Conservation (phyloP, 2,329 filamentous ascomycete genomes). For the Aureobasidium pullulans region DNA sequence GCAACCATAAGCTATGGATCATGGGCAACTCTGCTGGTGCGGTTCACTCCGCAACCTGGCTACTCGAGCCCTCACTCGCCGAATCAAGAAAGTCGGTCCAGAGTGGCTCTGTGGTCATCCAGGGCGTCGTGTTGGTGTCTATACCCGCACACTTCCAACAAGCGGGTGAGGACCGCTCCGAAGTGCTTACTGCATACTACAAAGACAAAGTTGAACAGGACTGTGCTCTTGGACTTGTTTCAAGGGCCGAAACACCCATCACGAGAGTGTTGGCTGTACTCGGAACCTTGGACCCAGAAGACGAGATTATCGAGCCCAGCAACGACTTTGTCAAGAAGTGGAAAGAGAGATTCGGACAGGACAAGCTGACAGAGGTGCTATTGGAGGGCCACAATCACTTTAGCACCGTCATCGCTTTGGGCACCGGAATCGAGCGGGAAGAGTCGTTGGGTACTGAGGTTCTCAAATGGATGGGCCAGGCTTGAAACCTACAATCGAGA, state of each 20-base stretch:
- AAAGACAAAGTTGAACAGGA: constrained; percentile 17
- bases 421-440: constrained; percentile 21
- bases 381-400: constrained; percentile 25
- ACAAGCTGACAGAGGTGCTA: constrained; percentile 18
- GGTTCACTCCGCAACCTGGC: constrained; percentile 32
- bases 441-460: constrained; percentile 21
- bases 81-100: constrained; percentile 18
- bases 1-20: constrained; percentile 29
- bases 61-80: constrained; percentile 24
- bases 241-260: neutral
- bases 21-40: constrained; percentile 38
- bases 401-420: constrained; percentile 18
- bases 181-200: constrained; percentile 20
- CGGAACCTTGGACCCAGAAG: constrained; percentile 22
- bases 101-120: constrained; percentile 14
- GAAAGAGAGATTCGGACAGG: constrained; percentile 15
- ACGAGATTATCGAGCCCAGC: constrained; percentile 20
- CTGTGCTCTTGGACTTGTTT: constrained; percentile 18
- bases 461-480: constrained; percentile 5
- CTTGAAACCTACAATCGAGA: neutral
- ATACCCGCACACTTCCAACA: constrained; percentile 21
- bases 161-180: constrained; percentile 14
- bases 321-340: constrained; percentile 22
- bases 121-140: constrained; percentile 22
- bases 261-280: constrained; percentile 20